Percentiles rank a stretch among this genome's conserved stretches.
Evolutionary conservation across 1,284 basidiomycete species (phyloP).

Genomic region (Takashimella tepidaria): DNA sequence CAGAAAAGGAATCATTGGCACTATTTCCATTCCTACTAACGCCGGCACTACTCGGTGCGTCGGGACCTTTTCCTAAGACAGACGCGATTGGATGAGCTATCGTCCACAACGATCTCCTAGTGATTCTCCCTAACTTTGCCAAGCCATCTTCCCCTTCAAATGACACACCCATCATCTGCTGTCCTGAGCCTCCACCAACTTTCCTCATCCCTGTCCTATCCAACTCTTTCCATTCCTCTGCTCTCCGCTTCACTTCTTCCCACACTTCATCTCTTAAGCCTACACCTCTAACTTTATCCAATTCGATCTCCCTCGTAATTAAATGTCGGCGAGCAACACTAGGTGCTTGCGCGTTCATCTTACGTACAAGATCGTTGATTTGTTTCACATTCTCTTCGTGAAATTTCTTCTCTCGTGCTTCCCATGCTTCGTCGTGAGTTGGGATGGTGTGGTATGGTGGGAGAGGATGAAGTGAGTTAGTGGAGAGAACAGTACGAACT

Average conservation of each 20-base stretch:
- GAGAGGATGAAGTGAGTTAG: constrained; percentile 45
- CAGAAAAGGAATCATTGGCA: background rate
- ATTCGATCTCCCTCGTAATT: constrained; percentile 56
- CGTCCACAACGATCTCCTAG: constrained; percentile 28
- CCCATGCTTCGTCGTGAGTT: constrained; percentile 67
- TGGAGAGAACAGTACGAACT: constrained; percentile 55
- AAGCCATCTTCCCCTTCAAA: constrained; percentile 14
- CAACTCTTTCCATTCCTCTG: background rate
- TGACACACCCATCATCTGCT: background rate
- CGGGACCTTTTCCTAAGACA: constrained; percentile 15
- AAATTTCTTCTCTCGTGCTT: constrained; percentile 61
- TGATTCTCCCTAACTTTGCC: constrained; percentile 18
- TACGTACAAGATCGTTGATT: constrained; percentile 66
- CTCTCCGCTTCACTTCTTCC: constrained; percentile 31
- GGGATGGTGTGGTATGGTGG: constrained; percentile 52
- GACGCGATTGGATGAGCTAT: constrained; percentile 19
- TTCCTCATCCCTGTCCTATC: no score
- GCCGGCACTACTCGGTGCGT: background rate
- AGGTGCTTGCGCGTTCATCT: constrained; percentile 74
- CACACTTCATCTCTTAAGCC: constrained; percentile 40
- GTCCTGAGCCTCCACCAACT: background rate
- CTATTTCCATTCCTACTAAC: background rate
- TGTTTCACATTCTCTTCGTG: constrained; percentile 65
- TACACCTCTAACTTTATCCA: constrained; percentile 56
- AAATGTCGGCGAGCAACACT: constrained; percentile 63